Conservation (phyloP, 257 asterid species). For the Jacaranda copaia region DNA sequence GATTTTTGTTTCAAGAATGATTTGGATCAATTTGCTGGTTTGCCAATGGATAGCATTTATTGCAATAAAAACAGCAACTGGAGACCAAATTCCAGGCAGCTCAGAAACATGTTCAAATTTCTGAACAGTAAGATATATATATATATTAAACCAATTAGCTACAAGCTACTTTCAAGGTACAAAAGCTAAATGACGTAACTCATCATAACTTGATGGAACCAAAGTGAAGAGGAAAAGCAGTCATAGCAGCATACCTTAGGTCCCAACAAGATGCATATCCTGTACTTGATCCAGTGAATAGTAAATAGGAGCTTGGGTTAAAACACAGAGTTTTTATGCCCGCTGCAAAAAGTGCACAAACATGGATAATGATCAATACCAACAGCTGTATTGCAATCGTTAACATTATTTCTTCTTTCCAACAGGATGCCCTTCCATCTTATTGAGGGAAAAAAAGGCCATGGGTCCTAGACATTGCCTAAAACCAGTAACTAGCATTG, state of each 20-base stretch:
- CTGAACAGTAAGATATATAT: not conserved
- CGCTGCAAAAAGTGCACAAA: slow-evolving; percentile 38
- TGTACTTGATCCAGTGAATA: slow-evolving; percentile 83
- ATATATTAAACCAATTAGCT: not conserved
- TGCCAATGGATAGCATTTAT: not conserved
- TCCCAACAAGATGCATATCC: slow-evolving; percentile 94
- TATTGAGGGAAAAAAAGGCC: not conserved
- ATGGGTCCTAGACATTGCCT: not conserved
- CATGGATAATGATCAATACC: slow-evolving; percentile 24
- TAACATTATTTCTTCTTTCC: not conserved
- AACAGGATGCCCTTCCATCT: not conserved
- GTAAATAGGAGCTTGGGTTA: slow-evolving; percentile 65
- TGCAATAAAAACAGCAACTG: not conserved
- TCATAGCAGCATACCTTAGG: slow-evolving; percentile 61
- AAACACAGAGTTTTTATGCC: slow-evolving; percentile 77
- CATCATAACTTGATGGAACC: slow-evolving; percentile 7
- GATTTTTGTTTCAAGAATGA: not conserved
- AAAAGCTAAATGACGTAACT: not conserved
- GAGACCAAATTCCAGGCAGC: slow-evolving; percentile 1
- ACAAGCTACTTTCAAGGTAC: not conserved
- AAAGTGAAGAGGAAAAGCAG: not conserved
- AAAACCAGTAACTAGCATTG: not conserved
- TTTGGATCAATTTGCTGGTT: not conserved
- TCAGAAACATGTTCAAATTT: not conserved
- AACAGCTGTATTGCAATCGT: slow-evolving; percentile 12